Evolutionary conservation across 2,329 filamentous ascomycete species (phyloP), one percentile per base, ranked within the genome.

Genomic region (Pseudocercospora crystallina): DNA sequence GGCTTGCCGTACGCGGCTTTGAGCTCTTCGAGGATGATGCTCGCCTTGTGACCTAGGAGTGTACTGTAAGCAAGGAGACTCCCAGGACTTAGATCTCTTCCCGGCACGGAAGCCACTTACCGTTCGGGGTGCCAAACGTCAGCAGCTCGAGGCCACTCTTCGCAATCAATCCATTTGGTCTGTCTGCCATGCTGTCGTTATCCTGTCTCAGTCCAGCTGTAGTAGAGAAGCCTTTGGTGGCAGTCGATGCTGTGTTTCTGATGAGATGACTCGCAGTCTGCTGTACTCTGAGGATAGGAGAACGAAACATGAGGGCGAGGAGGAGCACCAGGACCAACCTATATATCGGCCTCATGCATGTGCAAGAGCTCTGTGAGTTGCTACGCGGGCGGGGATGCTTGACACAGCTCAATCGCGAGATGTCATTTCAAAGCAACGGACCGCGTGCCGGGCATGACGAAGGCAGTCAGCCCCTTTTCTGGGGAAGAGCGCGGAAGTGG

Each of bases 131-230:
- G 37, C 74, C 72, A 56, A 73, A 80, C 0, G 82, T 86, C 30
- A 86, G 71, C 53, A 85, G 77, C 71, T 86, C 83, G 53, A 86
- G 82, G 68, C 83, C 83, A 44, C 79, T 80, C 57, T 76, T 80
- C 60, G 81, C 82, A 58, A 82, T 80, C 52, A 84, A 72, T 49
- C 82, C 81, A 5, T 76, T 81, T 13, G 80, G 78, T 60, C 69
- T 65, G n/a, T 57, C 51, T 10, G 62, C 56, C 64, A 67, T 67
- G 44, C 43, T 51, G 20, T 49, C 38, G 52, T 37, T 41, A 20
- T 48, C 37, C 38, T 55, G 47, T 31, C 39, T 43, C 10, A 15
- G 20, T 1, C 17, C 2, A 13, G 55, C 17, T 15, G 55, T 56
- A 5, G 42, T 52, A 3, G 58, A 51, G 35, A 54, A 54, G 31